phyloP scores from a whole-genome alignment of 2,329 filamentous ascomycete genomes.

The Alternaria brassicicola region DNA sequence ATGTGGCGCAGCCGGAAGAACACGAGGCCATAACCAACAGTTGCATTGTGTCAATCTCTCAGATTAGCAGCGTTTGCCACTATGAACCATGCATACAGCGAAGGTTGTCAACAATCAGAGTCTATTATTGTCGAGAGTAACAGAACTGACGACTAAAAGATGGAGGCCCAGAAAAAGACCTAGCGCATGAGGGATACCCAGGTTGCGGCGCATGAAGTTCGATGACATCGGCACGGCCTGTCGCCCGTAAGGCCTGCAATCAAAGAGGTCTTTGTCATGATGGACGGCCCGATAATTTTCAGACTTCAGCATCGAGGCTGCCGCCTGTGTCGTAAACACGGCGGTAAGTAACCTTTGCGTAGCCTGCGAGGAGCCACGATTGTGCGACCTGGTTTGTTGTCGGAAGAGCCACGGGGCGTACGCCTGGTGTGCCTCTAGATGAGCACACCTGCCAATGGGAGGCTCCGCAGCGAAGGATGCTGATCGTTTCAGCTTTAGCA shows the following conservation, averaged over 20 bases:
- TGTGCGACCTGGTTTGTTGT: conserved; percentile 24
- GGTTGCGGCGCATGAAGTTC: conserved; percentile 22
- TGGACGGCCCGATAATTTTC: neutral
- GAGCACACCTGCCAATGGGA: conserved; percentile 23
- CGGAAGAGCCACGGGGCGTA: conserved; percentile 11
- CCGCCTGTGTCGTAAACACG: conserved; percentile 23
- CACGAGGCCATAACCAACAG: conserved; percentile 9
- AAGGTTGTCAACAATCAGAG: conserved; percentile 9
- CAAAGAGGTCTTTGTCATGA: conserved; percentile 8
- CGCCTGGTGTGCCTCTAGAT: conserved; percentile 23
- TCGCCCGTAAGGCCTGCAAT: conserved; percentile 22
- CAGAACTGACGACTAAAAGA: conserved; percentile 13
- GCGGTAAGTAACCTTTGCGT: conserved; percentile 27
- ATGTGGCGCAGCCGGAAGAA: conserved; percentile 26
- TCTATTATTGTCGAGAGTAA: conserved; percentile 4
- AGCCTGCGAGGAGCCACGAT: conserved; percentile 5
- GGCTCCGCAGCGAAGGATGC: conserved; percentile 12
- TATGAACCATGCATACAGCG: neutral
- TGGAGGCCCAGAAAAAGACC: conserved; percentile 25
- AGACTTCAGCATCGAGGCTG: conserved; percentile 10
- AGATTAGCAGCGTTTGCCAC: conserved; percentile 5
- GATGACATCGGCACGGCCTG: conserved; percentile 17
- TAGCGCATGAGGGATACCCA: conserved; percentile 24
- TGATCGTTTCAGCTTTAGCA: conserved; percentile 32
- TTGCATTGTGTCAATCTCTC: conserved; percentile 14